A percentile compares a stretch with the other conserved stretches of the same genome.
Conservation (phyloP, 176 grass and related monocot genomes). For the Triticum dicoccoides region DNA sequence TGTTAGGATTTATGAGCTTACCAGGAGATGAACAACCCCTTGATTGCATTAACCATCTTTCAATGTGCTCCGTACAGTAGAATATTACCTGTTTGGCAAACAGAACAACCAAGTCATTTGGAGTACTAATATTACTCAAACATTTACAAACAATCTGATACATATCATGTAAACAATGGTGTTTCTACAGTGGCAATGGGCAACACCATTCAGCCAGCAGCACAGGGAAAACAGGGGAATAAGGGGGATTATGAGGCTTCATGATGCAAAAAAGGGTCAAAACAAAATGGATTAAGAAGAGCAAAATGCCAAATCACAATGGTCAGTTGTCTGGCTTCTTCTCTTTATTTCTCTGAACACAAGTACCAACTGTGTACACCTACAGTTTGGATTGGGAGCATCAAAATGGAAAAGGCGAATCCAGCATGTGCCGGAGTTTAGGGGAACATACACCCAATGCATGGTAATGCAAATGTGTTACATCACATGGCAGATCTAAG, state of each 20-base stretch:
- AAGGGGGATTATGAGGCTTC: background rate
- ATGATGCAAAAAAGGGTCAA: background rate
- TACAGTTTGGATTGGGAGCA: background rate
- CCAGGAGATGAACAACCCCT: slow-evolving; percentile 95
- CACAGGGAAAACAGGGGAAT: background rate
- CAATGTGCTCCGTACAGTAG: background rate
- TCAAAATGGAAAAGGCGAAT: background rate
- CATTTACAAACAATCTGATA: background rate
- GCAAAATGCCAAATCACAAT: background rate
- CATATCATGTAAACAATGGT: background rate
- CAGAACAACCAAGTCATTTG: background rate
- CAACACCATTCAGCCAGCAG: background rate
- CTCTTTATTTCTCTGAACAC: background rate
- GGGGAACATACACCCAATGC: background rate
- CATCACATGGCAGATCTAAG: background rate
- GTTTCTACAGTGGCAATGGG: background rate
- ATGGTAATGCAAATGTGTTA: background rate
- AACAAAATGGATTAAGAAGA: background rate
- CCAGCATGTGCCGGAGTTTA: background rate
- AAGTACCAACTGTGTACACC: background rate
- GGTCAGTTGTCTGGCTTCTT: background rate
- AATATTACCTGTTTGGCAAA: slow-evolving; percentile 1
- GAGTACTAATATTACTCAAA: background rate
- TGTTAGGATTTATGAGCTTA: slow-evolving; percentile 7
- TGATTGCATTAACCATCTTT: slow-evolving; percentile 90